A percentile compares a stretch with the other conserved stretches of the same genome.
phyloP scores from a whole-genome alignment of 768 basidiomycete species.

The Termitomyces sp. region DNA sequence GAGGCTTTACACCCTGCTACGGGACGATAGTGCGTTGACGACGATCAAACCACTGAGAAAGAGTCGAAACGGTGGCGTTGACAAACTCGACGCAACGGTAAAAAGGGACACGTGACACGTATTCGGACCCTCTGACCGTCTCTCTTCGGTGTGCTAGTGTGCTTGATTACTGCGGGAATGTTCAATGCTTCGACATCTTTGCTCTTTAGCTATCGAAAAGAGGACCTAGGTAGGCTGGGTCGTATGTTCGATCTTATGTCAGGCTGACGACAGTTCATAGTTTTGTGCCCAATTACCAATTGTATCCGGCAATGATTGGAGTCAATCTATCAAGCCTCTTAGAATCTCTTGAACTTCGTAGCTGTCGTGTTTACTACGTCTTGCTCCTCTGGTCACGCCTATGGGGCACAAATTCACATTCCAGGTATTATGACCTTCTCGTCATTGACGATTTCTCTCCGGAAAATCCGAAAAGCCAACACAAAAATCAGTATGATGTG shows the following conservation, averaged over 20 bases:
- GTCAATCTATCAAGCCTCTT: background rate
- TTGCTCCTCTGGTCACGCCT: conserved; percentile 18
- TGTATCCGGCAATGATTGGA: background rate
- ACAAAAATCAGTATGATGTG: conserved; percentile 20
- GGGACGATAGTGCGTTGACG: conserved; percentile 4
- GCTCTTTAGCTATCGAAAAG: background rate
- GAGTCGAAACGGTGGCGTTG: background rate
- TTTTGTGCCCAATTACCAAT: background rate
- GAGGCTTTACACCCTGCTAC: conserved; percentile 4
- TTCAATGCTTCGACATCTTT: background rate
- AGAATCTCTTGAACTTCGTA: background rate
- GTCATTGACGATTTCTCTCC: conserved; percentile 9
- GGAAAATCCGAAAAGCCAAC: conserved; percentile 15
- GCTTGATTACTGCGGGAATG: background rate
- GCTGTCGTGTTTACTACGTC: conserved; percentile 3
- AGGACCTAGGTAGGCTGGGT: background rate
- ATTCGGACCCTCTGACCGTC: background rate
- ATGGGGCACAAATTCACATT: conserved; percentile 18
- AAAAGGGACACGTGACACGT: conserved; percentile 15
- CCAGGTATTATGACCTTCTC: conserved; percentile 19
- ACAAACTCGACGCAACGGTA: conserved; percentile 1
- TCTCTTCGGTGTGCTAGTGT: too few relatives aligned
- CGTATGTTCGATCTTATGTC: background rate
- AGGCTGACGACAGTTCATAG: background rate
- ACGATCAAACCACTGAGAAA: conserved; percentile 9